These are phyloP conservation scores for Thalia dealbata DNA, from an alignment of 176 grass and related monocot genomes.

Conservation along the genomic window DNA sequence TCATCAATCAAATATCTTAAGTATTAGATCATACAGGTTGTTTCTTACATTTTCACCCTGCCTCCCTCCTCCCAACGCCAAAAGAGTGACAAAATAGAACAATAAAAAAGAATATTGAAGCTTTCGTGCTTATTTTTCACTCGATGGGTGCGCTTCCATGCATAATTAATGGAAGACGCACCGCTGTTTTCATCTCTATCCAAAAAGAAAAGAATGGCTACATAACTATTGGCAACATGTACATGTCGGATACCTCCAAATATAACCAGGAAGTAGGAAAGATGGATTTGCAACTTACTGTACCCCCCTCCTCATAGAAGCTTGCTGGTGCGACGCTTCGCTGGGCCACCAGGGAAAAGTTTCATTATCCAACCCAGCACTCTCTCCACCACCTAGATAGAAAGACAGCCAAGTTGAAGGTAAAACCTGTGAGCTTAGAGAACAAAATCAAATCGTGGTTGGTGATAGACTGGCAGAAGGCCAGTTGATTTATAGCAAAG, in stretches of 20 bases:
- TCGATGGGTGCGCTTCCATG: not conserved
- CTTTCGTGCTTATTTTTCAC: not conserved
- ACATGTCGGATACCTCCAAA: constrained; percentile 3
- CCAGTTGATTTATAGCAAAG: too few species aligned
- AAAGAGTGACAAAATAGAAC: not conserved
- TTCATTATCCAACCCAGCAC: constrained; percentile 99
- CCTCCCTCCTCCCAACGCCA: not conserved
- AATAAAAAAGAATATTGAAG: not conserved
- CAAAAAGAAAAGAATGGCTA: not conserved
- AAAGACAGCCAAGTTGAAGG: not conserved
- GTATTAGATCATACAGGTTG: not conserved
- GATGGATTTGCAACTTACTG: not conserved
- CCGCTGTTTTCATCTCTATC: not conserved
- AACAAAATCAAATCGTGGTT: too few species aligned
- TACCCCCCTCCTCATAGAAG: constrained; percentile 49
- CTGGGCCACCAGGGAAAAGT: constrained; percentile 82
- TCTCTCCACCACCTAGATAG: constrained; percentile 72
- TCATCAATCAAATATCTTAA: too few species aligned
- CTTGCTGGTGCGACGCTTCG: constrained; percentile 93
- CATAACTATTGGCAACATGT: not conserved
- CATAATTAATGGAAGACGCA: not conserved
- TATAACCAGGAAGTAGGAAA: not conserved
- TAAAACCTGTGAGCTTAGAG: not conserved
- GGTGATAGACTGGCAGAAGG: not conserved
- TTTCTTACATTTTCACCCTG: not conserved